Conservation (phyloP, 345 rosid genomes). For the Camelina laxa region DNA sequence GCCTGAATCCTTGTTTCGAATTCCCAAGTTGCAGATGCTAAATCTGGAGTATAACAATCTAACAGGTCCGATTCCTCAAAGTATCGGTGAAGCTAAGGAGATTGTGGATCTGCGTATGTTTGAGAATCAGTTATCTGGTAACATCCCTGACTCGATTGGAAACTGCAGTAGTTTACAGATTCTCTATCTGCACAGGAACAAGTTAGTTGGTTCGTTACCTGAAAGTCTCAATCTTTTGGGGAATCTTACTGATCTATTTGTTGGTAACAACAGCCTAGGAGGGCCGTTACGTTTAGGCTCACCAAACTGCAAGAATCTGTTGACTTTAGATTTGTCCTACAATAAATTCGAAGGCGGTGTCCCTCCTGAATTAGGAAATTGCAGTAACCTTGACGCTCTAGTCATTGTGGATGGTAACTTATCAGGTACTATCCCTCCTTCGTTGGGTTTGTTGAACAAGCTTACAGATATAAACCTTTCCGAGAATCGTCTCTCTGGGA, state of each 20-base stretch:
- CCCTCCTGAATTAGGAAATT: constrained; percentile 63
- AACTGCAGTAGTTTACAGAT: constrained; percentile 54
- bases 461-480: constrained; percentile 60
- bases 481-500: constrained; percentile 69
- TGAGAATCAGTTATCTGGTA: constrained; percentile 62
- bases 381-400: constrained; percentile 54
- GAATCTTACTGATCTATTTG: constrained; percentile 54
- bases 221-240: constrained; percentile 56
- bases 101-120: constrained; percentile 44
- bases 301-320: constrained; percentile 53
- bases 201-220: constrained; percentile 64
- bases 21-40: constrained; percentile 44
- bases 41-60: constrained; percentile 57
- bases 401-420: constrained; percentile 54
- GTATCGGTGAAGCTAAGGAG: constrained; percentile 57
- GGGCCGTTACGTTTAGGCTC: constrained; percentile 63
- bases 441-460: constrained; percentile 57
- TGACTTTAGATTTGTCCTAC: constrained; percentile 58
- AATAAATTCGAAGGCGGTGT: constrained; percentile 63
- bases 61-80: constrained; percentile 66
- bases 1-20: constrained; percentile 60
- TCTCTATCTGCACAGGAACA: constrained; percentile 54
- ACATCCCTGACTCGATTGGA: constrained; percentile 69
- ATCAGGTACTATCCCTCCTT: constrained; percentile 67
- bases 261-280: constrained; percentile 49